Conservation (phyloP, 495 filamentous ascomycete genomes). For the Hypoxylon fuscum region DNA sequence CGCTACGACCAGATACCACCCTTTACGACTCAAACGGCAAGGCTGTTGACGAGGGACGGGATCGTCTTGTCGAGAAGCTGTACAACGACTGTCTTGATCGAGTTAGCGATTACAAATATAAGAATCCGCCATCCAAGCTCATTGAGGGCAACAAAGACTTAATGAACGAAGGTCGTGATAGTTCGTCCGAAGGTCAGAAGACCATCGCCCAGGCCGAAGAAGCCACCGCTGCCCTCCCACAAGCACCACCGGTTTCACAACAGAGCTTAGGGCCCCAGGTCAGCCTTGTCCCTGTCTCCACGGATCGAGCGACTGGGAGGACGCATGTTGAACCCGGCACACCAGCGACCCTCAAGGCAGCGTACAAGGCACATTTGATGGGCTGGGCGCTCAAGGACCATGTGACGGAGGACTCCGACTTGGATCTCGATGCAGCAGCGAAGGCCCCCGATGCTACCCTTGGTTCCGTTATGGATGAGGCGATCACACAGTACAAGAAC, state of each 20-base stretch:
- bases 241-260: slow-evolving; percentile 56
- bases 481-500: slow-evolving; percentile 83
- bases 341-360: slow-evolving; percentile 68
- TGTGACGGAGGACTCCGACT: slow-evolving; percentile 67
- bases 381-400: slow-evolving; percentile 82
- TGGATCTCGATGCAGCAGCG: slow-evolving; percentile 74
- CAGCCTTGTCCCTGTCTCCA: slow-evolving; percentile 65
- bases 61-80: slow-evolving; percentile 84
- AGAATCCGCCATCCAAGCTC: slow-evolving; percentile 69
- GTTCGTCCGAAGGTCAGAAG: slow-evolving; percentile 71
- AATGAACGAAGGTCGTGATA: slow-evolving; percentile 84
- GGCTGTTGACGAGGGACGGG: slow-evolving; percentile 79
- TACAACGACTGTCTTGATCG: slow-evolving; percentile 95
- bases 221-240: slow-evolving; percentile 55
- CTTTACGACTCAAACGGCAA: slow-evolving; percentile 90
- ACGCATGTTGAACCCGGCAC: slow-evolving; percentile 65
- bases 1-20: slow-evolving; percentile 83
- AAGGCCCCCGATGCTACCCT: slow-evolving; percentile 73
- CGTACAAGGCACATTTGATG: slow-evolving; percentile 74
- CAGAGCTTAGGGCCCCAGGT: slow-evolving; percentile 58
- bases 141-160: slow-evolving; percentile 86
- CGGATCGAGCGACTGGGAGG: slow-evolving; percentile 68
- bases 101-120: slow-evolving; percentile 86
- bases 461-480: slow-evolving; percentile 88
- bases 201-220: slow-evolving; percentile 78